Percentiles rank a stretch among this genome's conserved stretches.
Conservation (phyloP, 2,329 filamentous ascomycete genomes). For the Ophiostoma fasciatum region DNA sequence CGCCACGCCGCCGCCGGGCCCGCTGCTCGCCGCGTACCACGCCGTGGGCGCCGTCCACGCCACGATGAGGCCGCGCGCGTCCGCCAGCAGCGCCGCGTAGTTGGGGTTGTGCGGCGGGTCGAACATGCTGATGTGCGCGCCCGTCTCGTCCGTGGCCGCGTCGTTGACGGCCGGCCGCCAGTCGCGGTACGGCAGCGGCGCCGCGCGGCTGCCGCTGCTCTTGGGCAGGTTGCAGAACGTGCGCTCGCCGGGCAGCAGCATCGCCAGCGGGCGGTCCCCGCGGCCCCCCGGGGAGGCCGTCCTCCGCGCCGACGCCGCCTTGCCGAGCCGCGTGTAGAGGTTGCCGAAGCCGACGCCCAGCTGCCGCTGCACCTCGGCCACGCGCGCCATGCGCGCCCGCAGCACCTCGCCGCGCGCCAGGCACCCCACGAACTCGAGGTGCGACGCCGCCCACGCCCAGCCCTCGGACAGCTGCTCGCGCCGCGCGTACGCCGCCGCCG, state of each 20-base stretch:
- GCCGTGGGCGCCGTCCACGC: conserved; percentile 48
- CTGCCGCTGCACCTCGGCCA: conserved; percentile 50
- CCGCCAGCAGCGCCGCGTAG: conserved; percentile 50
- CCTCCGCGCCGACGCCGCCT: conserved; percentile 35
- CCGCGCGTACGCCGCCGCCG: conserved; percentile 74
- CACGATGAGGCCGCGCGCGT: conserved; percentile 49
- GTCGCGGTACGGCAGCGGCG: conserved; percentile 24
- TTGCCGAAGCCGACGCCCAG: conserved; percentile 67
- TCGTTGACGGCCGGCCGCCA: conserved; percentile 70
- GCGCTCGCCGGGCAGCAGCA: conserved; percentile 52
- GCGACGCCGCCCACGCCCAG: conserved; percentile 70
- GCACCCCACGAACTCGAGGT: conserved; percentile 87
- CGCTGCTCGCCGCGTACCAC: conserved; percentile 47
- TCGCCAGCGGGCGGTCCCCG: conserved; percentile 27
- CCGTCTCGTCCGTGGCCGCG: conserved; percentile 60
- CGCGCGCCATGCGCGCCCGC: conserved; percentile 51
- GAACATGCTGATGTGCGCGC: conserved; percentile 73
- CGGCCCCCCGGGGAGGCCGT: conserved; percentile 27
- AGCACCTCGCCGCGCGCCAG: conserved; percentile 74
- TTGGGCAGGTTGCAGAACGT: conserved; percentile 81
- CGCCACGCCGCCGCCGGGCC: background rate
- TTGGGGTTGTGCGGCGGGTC: conserved; percentile 56
- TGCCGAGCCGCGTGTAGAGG: conserved; percentile 72
- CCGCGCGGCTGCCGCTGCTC: conserved; percentile 17
- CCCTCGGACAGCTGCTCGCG: conserved; percentile 65